Base-by-base conservation (phyloP, 768 basidiomycete species). In the Cystofilobasidium bisporidii region DNA sequence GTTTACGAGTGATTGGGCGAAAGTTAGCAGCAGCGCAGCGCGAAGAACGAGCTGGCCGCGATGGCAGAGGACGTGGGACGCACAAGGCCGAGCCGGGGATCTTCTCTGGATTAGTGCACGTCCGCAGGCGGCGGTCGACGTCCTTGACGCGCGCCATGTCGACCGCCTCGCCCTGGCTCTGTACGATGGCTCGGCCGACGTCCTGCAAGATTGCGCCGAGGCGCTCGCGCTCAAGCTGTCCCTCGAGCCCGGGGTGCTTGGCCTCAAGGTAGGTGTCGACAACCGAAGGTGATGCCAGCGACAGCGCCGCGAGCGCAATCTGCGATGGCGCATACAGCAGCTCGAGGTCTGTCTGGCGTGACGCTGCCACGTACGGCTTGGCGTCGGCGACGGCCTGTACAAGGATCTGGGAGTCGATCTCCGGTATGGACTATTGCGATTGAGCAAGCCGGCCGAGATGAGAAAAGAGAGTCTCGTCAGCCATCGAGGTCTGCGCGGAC, bases 61-160 rank as follows among this genome's bases (percentile, higher is more conserved):
- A n/a, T n/a, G n/a, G n/a, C n/a, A n/a, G n/a, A n/a, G n/a, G n/a
- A n/a, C n/a, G n/a, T n/a, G n/a, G 4, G 20, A 77, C 78, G 62
- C 47, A 77, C 78, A 79, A 63, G 6, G 77, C 76, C 70, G 86
- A 94, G n/a, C 91, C 92, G 17, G 86, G 84, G 8, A 94, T 86
- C 77, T 93, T 96, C 77, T 94, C 92, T 6, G 96, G 96, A 73
- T 99, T 98, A 75, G 91, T 89, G 80, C 94, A 97, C 43, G 87
- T 74, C 73, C 84, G 86, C 56, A 99, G 79, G 55, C 91, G 81
- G 74, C 87, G 83, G 76, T 99, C 96, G 10, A 98, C 86, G 73
- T 89, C 87, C 18, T 89, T 87, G 18, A 97, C 91, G 36, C 82
- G 80, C 68, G 91, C 91, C 17, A 94, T 81, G 67, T 89, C 82